Evolutionary conservation across 495 filamentous ascomycete genomes (phyloP).

Genomic region (Xylaria scruposa): DNA sequence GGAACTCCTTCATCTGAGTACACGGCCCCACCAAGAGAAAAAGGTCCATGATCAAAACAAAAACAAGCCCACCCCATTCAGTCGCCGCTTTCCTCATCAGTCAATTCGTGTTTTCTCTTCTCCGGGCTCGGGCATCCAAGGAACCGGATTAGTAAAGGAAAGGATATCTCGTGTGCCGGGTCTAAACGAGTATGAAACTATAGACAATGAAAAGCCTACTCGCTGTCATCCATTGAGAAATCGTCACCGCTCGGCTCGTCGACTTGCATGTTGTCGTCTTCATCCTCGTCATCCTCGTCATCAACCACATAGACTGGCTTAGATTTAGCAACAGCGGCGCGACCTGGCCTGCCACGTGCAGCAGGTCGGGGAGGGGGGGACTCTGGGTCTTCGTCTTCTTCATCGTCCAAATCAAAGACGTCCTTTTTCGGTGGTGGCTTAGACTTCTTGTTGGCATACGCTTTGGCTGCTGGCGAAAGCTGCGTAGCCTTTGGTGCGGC

Average conservation of each 20-base stretch:
- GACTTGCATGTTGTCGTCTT: constrained; percentile 33
- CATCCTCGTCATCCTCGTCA: constrained; percentile 53
- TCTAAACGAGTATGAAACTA: neutral
- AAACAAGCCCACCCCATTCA: neutral
- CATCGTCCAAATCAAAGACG: constrained; percentile 52
- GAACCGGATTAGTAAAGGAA: neutral
- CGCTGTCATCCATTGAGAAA: constrained; percentile 45
- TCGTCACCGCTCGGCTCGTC: constrained; percentile 33
- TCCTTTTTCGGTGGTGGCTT: constrained; percentile 63
- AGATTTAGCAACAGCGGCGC: constrained; percentile 47
- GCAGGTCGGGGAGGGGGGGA: constrained; percentile 51
- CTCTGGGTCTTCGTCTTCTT: constrained; percentile 53
- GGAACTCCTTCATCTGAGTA: neutral
- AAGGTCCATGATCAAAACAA: neutral
- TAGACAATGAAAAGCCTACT: constrained; percentile 25
- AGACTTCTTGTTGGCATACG: constrained; percentile 72
- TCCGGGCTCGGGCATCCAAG: neutral
- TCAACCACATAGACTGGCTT: constrained; percentile 46
- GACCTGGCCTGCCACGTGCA: constrained; percentile 50
- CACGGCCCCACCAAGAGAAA: neutral
- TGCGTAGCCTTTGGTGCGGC: constrained; percentile 42
- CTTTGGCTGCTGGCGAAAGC: constrained; percentile 81
- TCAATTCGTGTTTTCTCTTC: neutral
- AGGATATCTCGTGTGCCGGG: neutral
- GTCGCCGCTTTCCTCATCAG: neutral